These are phyloP conservation scores for Auxenochlorella pyrenoidosa DNA, from an alignment of 139 green algal genomes.

Conservation along the genomic window DNA sequence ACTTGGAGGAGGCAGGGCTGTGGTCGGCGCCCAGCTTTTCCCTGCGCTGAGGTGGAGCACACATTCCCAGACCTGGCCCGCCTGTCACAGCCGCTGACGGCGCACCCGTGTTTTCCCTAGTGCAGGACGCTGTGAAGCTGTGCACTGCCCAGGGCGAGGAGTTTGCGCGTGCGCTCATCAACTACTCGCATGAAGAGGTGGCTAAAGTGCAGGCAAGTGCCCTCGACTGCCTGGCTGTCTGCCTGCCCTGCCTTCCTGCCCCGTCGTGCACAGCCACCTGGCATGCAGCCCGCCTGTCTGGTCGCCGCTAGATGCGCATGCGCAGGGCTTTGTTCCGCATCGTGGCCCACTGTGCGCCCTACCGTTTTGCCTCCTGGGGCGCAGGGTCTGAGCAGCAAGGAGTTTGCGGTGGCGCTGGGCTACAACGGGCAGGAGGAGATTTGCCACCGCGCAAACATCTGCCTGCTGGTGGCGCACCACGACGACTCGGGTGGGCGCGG, in stretches of 20 bases:
- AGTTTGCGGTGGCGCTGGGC: slow-evolving; percentile 56
- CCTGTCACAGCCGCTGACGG: too few relatives aligned
- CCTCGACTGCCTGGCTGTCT: neutral
- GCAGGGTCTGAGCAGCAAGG: slow-evolving; percentile 57
- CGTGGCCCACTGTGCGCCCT: too few relatives aligned
- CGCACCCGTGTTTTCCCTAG: too few relatives aligned
- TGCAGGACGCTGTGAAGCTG: slow-evolving; percentile 79
- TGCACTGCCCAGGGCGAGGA: slow-evolving; percentile 77
- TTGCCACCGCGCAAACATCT: slow-evolving; percentile 72
- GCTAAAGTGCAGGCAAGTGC: slow-evolving; percentile 42
- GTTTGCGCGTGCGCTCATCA: slow-evolving; percentile 85
- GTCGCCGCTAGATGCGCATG: too few relatives aligned
- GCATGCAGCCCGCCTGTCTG: too few relatives aligned
- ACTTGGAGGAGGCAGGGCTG: too few relatives aligned
- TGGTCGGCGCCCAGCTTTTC: too few relatives aligned
- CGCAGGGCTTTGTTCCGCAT: neutral
- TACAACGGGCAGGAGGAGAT: slow-evolving; percentile 69
- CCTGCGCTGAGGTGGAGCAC: too few relatives aligned
- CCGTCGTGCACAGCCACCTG: neutral
- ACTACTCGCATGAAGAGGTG: slow-evolving; percentile 73
- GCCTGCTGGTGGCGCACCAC: slow-evolving; percentile 42
- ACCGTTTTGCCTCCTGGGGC: neutral
- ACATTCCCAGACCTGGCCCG: too few relatives aligned
- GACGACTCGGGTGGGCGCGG: slow-evolving; percentile 15
- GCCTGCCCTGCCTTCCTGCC: neutral